Conservation (phyloP, 83 land plant genomes). For the Diphasiastrum complanatum region DNA sequence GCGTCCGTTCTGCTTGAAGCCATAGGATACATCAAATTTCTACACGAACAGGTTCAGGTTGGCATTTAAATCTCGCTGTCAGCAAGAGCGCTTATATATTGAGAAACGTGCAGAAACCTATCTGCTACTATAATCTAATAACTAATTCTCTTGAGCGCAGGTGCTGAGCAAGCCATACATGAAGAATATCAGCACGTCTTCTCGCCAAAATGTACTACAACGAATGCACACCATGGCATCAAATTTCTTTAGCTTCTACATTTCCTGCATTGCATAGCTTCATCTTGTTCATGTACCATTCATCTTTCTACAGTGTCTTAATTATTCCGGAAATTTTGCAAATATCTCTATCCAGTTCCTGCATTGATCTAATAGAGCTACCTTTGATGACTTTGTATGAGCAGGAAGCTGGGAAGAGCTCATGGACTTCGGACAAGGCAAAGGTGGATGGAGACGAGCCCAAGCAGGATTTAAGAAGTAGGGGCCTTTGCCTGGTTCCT, state of each 20-base stretch:
- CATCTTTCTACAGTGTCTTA: no score
- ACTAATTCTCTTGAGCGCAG: conserved; percentile 3
- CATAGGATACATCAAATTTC: conserved; percentile 62
- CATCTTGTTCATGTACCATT: no score
- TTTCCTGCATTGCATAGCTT: no score
- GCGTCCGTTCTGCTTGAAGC: conserved; percentile 67
- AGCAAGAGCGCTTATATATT: neutral
- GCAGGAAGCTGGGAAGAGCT: conserved; percentile 12
- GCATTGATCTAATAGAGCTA: neutral
- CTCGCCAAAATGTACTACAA: neutral
- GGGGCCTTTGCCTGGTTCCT: conserved; percentile 69
- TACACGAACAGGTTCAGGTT: conserved; percentile 66
- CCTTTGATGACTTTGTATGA: neutral
- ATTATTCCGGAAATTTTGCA: neutral
- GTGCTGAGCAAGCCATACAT: conserved; percentile 27
- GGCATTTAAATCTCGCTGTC: neutral
- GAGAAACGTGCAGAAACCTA: conserved; percentile 4
- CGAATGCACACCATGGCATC: neutral
- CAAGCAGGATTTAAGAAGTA: conserved; percentile 54
- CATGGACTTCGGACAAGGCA: neutral
- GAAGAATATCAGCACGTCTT: conserved; percentile 9
- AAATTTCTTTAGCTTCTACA: neutral
- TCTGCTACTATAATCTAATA: conserved; percentile 14
- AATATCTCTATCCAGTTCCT: neutral
- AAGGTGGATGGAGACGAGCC: conserved; percentile 31